A percentile compares a stretch with the other conserved stretches of the same genome.
Conservation (phyloP, 169 alveolate genomes). For the Toxoplasma gondii region DNA sequence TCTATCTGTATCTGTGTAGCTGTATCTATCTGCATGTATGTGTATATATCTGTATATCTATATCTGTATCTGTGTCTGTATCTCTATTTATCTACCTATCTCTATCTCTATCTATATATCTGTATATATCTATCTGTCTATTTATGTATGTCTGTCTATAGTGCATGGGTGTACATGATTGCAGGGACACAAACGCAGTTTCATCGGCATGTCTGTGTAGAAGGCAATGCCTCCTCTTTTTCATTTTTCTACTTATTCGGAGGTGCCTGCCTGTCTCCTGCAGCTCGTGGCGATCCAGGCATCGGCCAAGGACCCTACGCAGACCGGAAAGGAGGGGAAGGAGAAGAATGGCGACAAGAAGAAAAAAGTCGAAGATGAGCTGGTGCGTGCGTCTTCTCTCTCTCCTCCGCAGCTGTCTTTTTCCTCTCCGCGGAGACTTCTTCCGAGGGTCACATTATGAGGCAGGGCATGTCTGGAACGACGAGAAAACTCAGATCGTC, state of each 20-base stretch:
- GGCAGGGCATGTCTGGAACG: too few relatives aligned
- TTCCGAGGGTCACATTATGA: too few relatives aligned
- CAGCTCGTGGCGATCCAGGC: constrained; percentile 7
- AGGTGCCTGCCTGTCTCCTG: neutral
- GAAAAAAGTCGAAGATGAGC: neutral
- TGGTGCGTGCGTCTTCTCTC: neutral
- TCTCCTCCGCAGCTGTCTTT: neutral
- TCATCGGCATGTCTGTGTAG: neutral
- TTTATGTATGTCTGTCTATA: neutral
- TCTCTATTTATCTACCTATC: too few relatives aligned
- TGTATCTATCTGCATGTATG: neutral
- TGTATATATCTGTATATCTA: too few relatives aligned
- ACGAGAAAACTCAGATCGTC: too few relatives aligned
- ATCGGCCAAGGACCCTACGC: neutral
- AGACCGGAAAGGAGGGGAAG: neutral
- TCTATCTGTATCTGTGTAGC: neutral
- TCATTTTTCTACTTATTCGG: neutral
- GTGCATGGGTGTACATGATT: neutral
- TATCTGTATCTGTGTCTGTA: too few relatives aligned
- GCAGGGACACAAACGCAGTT: neutral
- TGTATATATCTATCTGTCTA: neutral
- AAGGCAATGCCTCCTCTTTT: too few relatives aligned
- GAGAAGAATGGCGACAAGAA: neutral
- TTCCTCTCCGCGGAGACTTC: neutral
- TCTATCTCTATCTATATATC: neutral